Percentiles rank a stretch among this genome's conserved stretches.
phyloP scores from a whole-genome alignment of 2,329 filamentous ascomycete species.

The Aspergillus hiratsukae region DNA sequence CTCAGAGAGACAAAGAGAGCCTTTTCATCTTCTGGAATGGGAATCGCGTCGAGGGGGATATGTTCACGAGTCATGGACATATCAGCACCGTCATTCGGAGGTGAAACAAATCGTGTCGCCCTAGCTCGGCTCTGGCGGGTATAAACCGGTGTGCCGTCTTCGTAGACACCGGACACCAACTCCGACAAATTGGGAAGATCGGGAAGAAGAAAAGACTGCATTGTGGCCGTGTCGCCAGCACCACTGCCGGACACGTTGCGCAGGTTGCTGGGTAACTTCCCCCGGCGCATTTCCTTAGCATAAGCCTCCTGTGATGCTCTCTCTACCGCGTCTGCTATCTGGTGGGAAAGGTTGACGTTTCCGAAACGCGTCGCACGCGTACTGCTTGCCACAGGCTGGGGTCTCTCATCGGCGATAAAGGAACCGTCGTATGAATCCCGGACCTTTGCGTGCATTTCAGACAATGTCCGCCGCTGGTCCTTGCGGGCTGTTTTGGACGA shows the following conservation, averaged over 20 bases:
- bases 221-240: conserved; percentile 47
- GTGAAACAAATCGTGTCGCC: conserved; percentile 51
- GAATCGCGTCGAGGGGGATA: conserved; percentile 49
- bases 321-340: conserved; percentile 37
- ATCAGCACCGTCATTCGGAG: conserved; percentile 33
- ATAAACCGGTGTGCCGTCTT: conserved; percentile 56
- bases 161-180: conserved; percentile 55
- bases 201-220: conserved; percentile 58
- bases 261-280: conserved; percentile 17
- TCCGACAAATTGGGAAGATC: conserved; percentile 59
- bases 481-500: conserved; percentile 31
- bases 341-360: conserved; percentile 40
- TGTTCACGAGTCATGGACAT: conserved; percentile 36
- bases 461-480: conserved; percentile 46
- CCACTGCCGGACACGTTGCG: conserved; percentile 21
- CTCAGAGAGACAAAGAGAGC: conserved; percentile 58
- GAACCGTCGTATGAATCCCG: conserved; percentile 51
- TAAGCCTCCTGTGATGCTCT: conserved; percentile 34
- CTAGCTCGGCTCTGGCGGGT: conserved; percentile 47
- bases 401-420: conserved; percentile 47
- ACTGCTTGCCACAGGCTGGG: conserved; percentile 38
- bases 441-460: conserved; percentile 54
- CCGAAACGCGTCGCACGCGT: conserved; percentile 55
- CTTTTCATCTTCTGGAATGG: conserved; percentile 59
- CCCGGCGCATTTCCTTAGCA: conserved; percentile 27